Base-by-base conservation (phyloP, 164 flowering plant species). In the Nymphaea colorata region DNA sequence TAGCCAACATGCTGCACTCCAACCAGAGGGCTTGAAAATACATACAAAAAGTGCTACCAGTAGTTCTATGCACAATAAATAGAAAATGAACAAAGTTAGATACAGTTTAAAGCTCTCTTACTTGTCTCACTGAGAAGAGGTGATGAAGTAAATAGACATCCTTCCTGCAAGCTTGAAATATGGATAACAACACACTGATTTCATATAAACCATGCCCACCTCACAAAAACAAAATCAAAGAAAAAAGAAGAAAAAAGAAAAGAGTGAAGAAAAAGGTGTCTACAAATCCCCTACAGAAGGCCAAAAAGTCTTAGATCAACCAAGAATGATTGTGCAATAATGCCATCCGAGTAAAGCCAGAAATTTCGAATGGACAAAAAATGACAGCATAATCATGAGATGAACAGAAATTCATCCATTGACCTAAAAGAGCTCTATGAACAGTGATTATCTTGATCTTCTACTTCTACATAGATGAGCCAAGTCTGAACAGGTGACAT, bases 101-200 rank as follows among this genome's bases (percentile, higher is more conserved):
- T 61, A 61, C 17, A 61, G 64, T 17, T 59, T 71, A 73, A 78
- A 76, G 69, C 76, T 36, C 55, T 68, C 91, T 86, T 87, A 87
- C 95, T 81, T 79, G 85, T 74, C 76, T 65, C 65, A 68, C 69
- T 65, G 82, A 71, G 65, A 79, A 77, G 78, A 69, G 82, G 66
- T 78, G 78, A 79, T 71, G 80, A 83, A 66, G 81, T 77, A 81
- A 78, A 85, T 67, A 82, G 68, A 73, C 43, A 75, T 67, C 77
- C 75, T 53, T 74, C 88, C 96, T 84, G 92, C 96, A 83, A 77
- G 72, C 78, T 76, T 71, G 69, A 67, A 79, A 77, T 47, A 47
- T 47, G 55, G 7, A 47, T 47, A 12, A 47, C 15, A 55, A 55
- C 41, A n/a, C 6, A 61, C 63, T n/a, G 63, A 61, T 61, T 2